Base-by-base conservation (phyloP, 2,329 filamentous ascomycete genomes). In the Mycosphaerella sp. region DNA sequence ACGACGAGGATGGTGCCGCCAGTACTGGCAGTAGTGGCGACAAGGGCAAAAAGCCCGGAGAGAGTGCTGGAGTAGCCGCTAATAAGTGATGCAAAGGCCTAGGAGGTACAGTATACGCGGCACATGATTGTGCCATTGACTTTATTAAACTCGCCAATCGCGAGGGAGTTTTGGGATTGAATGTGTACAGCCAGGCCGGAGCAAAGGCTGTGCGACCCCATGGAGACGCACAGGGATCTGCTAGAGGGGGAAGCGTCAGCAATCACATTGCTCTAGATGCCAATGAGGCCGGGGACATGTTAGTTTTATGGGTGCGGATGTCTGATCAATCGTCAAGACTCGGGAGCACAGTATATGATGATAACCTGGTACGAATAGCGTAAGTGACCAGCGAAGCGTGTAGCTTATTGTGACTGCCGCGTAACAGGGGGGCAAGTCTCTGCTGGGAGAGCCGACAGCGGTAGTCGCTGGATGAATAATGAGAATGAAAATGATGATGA, bases 1-100 rank as follows among this genome's bases (percentile, higher is more conserved):
- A 70, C 58, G 69, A 69, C 44, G 69, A 71, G 40, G 69, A 71
- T 42, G 68, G 68, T 32, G 62, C 59, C 34, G 64, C 56, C 36
- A 64, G 58, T 40, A 62, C 58, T 7, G 56, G 54, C 41, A 61
- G 58, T 45, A 62, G 54, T 17, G 67, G 67, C 46, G 66, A 66
- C 39, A 67, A 64, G 62, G 61, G 59, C n/a, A 55, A 55, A 31
- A 62, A 60, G 55, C 53, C 65, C 21, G 67, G 67, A 5, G 67
- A 69, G 61, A 68, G 66, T 51, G 45, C 56, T 29, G 66, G 63
- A 45, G 60, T 62, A 9, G 57, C 58, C 29, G 45, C 50, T 4
- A 51, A 34, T 40, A 41, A 51, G 31, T 45, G 40, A 45, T 2
- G 40, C 17, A 12, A 32, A 12, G 38, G 17, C 21, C 21, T 21